These are phyloP conservation scores for Wallacemonas sp. DNA, from an alignment of 208 protist species.

Conservation along the genomic window DNA sequence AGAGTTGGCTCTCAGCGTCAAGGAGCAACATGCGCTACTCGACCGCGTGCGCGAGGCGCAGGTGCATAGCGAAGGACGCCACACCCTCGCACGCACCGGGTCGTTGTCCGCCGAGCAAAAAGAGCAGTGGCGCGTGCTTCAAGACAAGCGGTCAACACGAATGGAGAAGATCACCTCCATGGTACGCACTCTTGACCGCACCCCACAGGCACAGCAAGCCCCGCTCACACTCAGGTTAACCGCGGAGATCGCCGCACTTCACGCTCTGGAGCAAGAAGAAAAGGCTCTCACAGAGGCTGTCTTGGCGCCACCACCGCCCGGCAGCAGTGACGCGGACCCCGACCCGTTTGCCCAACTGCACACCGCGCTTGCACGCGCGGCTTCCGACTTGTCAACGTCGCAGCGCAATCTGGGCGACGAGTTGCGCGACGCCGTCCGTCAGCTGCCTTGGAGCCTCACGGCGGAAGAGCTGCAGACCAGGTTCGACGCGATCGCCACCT, in stretches of 20 bases:
- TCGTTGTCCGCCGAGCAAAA: not conserved
- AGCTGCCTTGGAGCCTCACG: conserved; percentile 1
- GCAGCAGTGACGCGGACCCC: not conserved
- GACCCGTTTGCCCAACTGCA: conserved; percentile 12
- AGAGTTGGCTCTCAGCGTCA: not conserved
- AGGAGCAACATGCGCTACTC: conserved; percentile 6
- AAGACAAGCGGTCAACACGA: conserved; percentile 7
- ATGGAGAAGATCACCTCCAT: not conserved
- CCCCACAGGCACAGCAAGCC: not conserved
- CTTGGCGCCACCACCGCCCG: not conserved
- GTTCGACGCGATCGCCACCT: not conserved
- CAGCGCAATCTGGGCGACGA: conserved; percentile 13
- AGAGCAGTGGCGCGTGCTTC: conserved; percentile 10
- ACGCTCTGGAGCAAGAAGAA: conserved; percentile 1
- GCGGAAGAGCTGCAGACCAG: conserved; percentile 8
- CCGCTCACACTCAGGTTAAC: not conserved
- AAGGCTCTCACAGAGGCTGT: not conserved
- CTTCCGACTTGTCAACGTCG: conserved; percentile 5
- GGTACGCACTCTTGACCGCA: not conserved
- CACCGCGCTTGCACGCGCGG: conserved; percentile 6
- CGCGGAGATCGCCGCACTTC: not conserved
- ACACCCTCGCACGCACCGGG: not conserved
- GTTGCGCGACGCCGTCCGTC: conserved; percentile 9
- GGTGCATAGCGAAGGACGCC: not conserved
- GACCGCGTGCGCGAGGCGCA: conserved; percentile 3